Percentiles rank a stretch among this genome's conserved stretches.
These are phyloP conservation scores for Cytospora mali DNA, from an alignment of 2,329 filamentous ascomycete genomes.

Conservation along the genomic window DNA sequence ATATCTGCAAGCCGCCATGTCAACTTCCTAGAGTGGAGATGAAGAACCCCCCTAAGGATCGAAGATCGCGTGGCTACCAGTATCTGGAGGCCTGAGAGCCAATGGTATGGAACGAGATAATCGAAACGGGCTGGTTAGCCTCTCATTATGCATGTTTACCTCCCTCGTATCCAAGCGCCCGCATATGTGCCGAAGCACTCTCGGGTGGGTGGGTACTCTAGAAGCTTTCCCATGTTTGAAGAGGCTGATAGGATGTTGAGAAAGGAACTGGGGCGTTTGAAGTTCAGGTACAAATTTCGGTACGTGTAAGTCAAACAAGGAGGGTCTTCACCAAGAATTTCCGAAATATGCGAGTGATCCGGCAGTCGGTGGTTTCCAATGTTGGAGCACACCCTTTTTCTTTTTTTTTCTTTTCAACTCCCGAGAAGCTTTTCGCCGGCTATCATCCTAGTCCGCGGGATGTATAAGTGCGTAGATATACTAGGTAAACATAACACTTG, in stretches of 20 bases:
- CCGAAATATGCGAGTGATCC: constrained; percentile 20
- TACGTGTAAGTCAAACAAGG: constrained; percentile 11
- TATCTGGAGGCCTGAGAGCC: neutral
- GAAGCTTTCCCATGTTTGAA: constrained; percentile 8
- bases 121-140: neutral
- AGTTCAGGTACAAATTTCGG: constrained; percentile 6
- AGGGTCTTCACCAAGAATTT: constrained; percentile 16
- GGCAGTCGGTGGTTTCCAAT: constrained; percentile 16
- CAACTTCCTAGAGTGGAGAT: constrained; percentile 19
- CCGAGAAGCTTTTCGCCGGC: neutral
- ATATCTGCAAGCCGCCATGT: neutral
- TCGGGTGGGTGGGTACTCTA: constrained; percentile 8
- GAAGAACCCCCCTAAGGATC: neutral
- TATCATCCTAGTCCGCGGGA: too few relatives aligned
- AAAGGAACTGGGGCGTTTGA: neutral
- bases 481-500: neutral
- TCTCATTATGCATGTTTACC: constrained; percentile 2
- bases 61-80: neutral
- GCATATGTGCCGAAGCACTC: neutral
- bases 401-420: neutral
- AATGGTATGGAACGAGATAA: neutral
- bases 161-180: neutral
- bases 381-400: neutral
- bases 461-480: neutral
- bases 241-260: neutral